These are phyloP conservation scores for Apiosordaria backusii DNA, from an alignment of 495 filamentous ascomycete species.

Conservation along the genomic window DNA sequence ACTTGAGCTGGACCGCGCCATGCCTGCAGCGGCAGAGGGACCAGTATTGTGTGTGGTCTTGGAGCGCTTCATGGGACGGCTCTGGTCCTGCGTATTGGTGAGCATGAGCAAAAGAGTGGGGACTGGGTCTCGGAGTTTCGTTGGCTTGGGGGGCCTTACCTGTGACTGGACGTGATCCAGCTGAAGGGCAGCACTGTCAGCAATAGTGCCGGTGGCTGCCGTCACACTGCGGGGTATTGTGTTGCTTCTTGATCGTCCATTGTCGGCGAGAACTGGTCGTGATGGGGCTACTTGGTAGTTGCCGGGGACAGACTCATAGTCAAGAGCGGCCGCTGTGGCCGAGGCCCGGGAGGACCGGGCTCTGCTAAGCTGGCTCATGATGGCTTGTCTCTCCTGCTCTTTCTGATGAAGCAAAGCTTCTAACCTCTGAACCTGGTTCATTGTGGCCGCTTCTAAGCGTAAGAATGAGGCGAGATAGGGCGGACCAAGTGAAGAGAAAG, in stretches of 20 bases:
- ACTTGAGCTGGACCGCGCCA: slow-evolving; percentile 32
- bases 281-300: slow-evolving; percentile 30
- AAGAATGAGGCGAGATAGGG: background rate
- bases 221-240: slow-evolving; percentile 32
- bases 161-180: slow-evolving; percentile 12
- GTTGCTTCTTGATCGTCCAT: slow-evolving; percentile 33
- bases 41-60: slow-evolving; percentile 28
- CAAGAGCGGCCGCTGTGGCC: slow-evolving; percentile 6
- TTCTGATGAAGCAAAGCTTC: slow-evolving; percentile 19
- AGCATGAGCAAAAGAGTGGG: slow-evolving; percentile 8
- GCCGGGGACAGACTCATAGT: slow-evolving; percentile 24
- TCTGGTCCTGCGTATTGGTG: slow-evolving; percentile 19
- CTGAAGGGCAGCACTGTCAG: background rate
- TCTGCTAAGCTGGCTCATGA: slow-evolving; percentile 22
- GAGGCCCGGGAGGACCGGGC: slow-evolving; percentile 18
- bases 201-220: slow-evolving; percentile 7
- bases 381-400: slow-evolving; percentile 18
- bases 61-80: slow-evolving; percentile 34
- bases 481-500: slow-evolving; percentile 14
- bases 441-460: slow-evolving; percentile 10
- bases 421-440: slow-evolving; percentile 26
- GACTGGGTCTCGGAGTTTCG: background rate
- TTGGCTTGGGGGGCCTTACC: slow-evolving; percentile 18
- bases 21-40: slow-evolving; percentile 20
- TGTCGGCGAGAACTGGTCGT: slow-evolving; percentile 21